phyloP scores from a whole-genome alignment of 768 basidiomycete genomes.

The Butyriboletus loyo region DNA sequence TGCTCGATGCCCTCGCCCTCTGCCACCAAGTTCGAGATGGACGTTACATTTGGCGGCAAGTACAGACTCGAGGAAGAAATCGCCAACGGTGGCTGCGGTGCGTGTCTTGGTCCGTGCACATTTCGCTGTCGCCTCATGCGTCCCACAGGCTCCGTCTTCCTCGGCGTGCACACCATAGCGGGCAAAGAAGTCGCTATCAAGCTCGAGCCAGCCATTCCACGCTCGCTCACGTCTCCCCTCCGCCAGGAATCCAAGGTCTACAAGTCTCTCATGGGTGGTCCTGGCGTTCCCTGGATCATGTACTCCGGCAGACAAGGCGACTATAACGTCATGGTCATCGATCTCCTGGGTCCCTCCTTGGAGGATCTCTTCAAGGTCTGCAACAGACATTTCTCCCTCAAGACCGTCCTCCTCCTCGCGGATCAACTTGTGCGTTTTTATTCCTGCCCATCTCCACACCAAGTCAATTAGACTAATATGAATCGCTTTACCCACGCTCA shows the following conservation, averaged over 20 bases:
- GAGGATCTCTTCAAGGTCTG: constrained; percentile 87
- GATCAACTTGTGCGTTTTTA: constrained; percentile 80
- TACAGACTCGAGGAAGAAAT: constrained; percentile 79
- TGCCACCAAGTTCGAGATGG: constrained; percentile 25
- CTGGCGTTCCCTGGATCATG: constrained; percentile 89
- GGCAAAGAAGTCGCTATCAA: constrained; percentile 86
- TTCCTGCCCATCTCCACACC: neutral
- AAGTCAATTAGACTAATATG: neutral
- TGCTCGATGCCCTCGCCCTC: constrained; percentile 3
- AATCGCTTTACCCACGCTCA: constrained; percentile 16
- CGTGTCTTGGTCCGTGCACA: constrained; percentile 47
- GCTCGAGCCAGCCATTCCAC: constrained; percentile 60
- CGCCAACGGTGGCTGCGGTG: constrained; percentile 78
- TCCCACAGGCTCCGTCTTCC: constrained; percentile 64
- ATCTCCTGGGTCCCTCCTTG: constrained; percentile 87
- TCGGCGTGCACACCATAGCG: constrained; percentile 76
- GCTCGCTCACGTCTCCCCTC: constrained; percentile 55
- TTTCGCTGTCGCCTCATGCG: constrained; percentile 3
- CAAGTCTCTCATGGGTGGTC: constrained; percentile 85
- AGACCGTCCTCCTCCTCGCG: constrained; percentile 89
- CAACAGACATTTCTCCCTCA: constrained; percentile 89
- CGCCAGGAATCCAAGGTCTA: constrained; percentile 91
- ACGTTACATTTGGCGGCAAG: constrained; percentile 64
- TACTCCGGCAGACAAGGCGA: constrained; percentile 89
- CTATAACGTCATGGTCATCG: constrained; percentile 98